These are phyloP conservation scores for Tetraselmis chui DNA, from an alignment of 139 green algal genomes.

Conservation along the genomic window DNA sequence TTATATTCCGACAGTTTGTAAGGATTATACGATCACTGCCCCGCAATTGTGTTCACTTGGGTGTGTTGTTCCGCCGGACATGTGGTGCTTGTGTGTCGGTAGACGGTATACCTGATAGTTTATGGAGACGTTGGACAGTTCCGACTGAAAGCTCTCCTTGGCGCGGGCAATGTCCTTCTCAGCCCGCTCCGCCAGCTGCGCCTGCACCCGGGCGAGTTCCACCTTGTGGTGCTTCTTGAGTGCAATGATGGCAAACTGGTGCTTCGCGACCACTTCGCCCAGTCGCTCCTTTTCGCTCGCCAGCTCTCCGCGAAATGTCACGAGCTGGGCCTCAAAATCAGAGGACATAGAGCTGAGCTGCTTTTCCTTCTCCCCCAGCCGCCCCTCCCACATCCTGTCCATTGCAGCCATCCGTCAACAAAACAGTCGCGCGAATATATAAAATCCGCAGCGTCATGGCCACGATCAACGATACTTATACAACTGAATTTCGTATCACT, in stretches of 20 bases:
- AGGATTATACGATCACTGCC: no score
- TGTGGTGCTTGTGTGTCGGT: no score
- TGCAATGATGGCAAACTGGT: neutral
- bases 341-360: neutral
- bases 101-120: neutral
- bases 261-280: neutral
- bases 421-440: no score
- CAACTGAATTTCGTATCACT: no score
- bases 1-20: no score
- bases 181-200: neutral
- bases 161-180: neutral
- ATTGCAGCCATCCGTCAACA: no score
- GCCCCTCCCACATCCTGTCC: neutral
- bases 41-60: no score
- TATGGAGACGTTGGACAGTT: neutral
- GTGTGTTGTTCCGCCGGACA: no score
- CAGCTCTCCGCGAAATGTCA: neutral
- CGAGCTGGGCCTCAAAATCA: neutral
- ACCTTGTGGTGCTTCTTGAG: neutral
- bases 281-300: neutral
- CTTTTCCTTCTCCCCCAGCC: neutral
- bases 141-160: neutral
- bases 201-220: neutral
- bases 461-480: no score
- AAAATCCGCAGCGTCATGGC: no score